Evolutionary conservation across 371 early-diverging fungal genomes (phyloP).

Genomic region (Mortierella sp.): DNA sequence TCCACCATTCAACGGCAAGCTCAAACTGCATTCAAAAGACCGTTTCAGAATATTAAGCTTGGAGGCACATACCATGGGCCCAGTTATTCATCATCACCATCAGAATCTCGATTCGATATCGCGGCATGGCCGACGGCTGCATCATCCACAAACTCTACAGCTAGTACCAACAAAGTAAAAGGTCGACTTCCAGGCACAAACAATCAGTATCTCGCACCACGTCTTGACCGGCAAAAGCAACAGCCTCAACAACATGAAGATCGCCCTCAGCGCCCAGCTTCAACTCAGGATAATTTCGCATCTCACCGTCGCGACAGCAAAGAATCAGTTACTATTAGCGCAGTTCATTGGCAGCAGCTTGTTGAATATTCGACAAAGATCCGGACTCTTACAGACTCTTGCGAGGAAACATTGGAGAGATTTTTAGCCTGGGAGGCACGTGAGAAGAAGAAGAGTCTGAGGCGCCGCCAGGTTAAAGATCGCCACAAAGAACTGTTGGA

Average conservation of each 20-base stretch:
- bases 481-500: constrained; percentile 18
- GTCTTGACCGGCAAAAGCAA: neutral
- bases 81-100: neutral
- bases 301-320: constrained; percentile 3
- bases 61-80: constrained; percentile 1
- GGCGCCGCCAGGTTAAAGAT: constrained; percentile 3
- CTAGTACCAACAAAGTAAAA: neutral
- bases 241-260: neutral
- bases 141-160: neutral
- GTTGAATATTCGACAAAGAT: constrained; percentile 27
- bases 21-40: neutral
- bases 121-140: neutral
- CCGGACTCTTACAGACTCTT: constrained; percentile 16
- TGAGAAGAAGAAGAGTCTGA: constrained; percentile 17
- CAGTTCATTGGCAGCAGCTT: constrained; percentile 28
- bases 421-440: constrained; percentile 31
- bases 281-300: neutral
- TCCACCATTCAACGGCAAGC: constrained; percentile 32
- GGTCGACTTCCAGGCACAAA: neutral
- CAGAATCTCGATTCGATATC: neutral
- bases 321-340: constrained; percentile 10
- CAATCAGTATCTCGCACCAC: neutral
- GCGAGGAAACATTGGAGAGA: constrained; percentile 25
- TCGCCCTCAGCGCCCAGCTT: neutral
- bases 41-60: neutral